Percentiles rank a stretch among this genome's conserved stretches.
These are phyloP conservation scores for Psilocybe azurescens DNA, from an alignment of 768 basidiomycete genomes.

Conservation along the genomic window DNA sequence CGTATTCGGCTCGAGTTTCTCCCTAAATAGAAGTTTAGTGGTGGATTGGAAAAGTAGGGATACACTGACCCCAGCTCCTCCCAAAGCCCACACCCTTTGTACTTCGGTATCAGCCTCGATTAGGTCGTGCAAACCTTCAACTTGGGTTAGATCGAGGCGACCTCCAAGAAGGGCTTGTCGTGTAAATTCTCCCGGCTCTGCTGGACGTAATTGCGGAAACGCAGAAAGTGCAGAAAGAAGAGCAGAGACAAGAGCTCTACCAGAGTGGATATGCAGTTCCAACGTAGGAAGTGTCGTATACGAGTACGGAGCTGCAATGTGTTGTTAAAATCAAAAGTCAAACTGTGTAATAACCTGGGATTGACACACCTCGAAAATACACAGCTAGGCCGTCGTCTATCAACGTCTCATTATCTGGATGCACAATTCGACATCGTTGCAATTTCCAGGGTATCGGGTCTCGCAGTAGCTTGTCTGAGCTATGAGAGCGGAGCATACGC, in stretches of 20 bases:
- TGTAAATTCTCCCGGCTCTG: slow-evolving; percentile 90
- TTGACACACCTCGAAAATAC: slow-evolving; percentile 72
- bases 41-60: not conserved
- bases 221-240: slow-evolving; percentile 67
- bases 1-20: slow-evolving; percentile 58
- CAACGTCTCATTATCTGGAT: slow-evolving; percentile 61
- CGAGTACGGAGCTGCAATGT: slow-evolving; percentile 66
- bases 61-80: slow-evolving; percentile 66
- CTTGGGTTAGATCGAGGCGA: slow-evolving; percentile 85
- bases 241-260: slow-evolving; percentile 77
- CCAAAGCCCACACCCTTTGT: slow-evolving; percentile 76
- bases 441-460: slow-evolving; percentile 69
- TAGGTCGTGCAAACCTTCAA: slow-evolving; percentile 86
- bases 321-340: slow-evolving; percentile 4
- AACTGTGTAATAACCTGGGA: not conserved
- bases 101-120: slow-evolving; percentile 88
- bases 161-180: slow-evolving; percentile 82
- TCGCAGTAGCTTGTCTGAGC: slow-evolving; percentile 12
- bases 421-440: slow-evolving; percentile 70
- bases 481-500: slow-evolving; percentile 52
- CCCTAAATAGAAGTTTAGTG: slow-evolving; percentile 54
- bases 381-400: slow-evolving; percentile 85
- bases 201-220: slow-evolving; percentile 72
- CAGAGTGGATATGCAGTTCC: slow-evolving; percentile 89
- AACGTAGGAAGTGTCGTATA: slow-evolving; percentile 85